Conservation (phyloP, 352 stramenopile genomes). For the Thraustotheca clavata region DNA sequence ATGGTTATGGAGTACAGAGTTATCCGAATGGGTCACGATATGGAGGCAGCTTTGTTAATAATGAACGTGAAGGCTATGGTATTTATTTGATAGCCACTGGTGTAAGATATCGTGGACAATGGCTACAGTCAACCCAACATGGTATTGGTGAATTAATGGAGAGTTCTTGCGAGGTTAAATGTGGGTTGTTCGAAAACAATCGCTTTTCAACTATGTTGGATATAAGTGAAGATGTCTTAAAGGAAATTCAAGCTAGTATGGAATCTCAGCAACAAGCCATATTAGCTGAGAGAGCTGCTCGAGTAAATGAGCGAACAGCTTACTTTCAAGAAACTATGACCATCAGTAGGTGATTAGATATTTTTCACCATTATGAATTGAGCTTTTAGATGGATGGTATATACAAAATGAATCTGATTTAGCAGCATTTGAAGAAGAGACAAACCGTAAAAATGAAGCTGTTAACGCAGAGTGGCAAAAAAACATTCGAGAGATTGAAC, state of each 20-base stretch:
- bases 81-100: slow-evolving; percentile 12
- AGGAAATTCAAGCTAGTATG: not conserved
- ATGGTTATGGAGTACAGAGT: slow-evolving; percentile 56
- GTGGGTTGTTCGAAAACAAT: slow-evolving; percentile 1
- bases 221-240: not conserved
- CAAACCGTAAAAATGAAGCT: not conserved
- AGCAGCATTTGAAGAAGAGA: not conserved
- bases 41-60: slow-evolving; percentile 45
- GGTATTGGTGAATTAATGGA: slow-evolving; percentile 3
- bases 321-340: slow-evolving; percentile 15
- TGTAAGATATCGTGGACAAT: slow-evolving; percentile 14
- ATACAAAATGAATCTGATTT: slow-evolving; percentile 7
- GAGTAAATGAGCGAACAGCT: not conserved
- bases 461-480: not conserved
- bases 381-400: slow-evolving; percentile 17
- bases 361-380: not conserved
- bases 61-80: slow-evolving; percentile 36
- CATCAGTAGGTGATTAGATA: not conserved
- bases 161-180: not conserved
- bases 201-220: not conserved
- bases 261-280: slow-evolving; percentile 3
- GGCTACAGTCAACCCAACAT: not conserved
- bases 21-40: slow-evolving; percentile 39
- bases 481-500: slow-evolving; percentile 7
- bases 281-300: slow-evolving; percentile 1